These are phyloP conservation scores for Cocos nucifera DNA, from an alignment of 176 grass and related monocot species.

Conservation along the genomic window DNA sequence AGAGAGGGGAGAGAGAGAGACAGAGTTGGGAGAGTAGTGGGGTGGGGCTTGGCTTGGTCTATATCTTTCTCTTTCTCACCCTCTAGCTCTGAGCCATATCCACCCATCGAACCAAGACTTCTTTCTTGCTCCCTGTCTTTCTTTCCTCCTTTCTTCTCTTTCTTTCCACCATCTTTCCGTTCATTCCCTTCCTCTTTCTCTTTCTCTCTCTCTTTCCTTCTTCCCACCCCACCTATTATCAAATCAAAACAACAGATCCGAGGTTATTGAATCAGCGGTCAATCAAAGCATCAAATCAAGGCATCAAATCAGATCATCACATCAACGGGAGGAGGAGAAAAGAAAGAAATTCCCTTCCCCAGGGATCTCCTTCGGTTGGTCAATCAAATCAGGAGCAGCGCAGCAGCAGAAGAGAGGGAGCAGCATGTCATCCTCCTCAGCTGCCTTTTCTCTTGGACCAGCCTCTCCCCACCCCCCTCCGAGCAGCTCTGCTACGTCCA, in stretches of 20 bases:
- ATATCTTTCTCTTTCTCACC: slow-evolving; percentile 5
- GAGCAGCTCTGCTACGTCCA: slow-evolving; percentile 99
- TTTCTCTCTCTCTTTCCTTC: not conserved
- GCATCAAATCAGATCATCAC: slow-evolving; percentile 37
- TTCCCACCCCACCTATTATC: slow-evolving; percentile 10
- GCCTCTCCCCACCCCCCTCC: slow-evolving; percentile 31
- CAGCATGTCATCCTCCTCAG: slow-evolving; percentile 66
- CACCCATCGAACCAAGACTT: not conserved
- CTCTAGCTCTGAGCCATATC: slow-evolving; percentile 2
- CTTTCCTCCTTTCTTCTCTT: slow-evolving; percentile 1
- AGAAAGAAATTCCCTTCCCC: not conserved
- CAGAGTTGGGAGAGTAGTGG: too few relatives aligned
- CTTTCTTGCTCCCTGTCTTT: not conserved
- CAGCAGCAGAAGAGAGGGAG: not conserved
- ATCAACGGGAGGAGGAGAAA: slow-evolving; percentile 13
- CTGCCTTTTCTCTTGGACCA: slow-evolving; percentile 61
- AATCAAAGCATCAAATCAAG: slow-evolving; percentile 90
- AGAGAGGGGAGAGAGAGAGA: not conserved
- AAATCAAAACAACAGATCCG: slow-evolving; percentile 85
- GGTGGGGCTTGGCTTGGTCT: not conserved
- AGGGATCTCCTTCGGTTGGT: slow-evolving; percentile 12
- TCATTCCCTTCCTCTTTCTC: not conserved
- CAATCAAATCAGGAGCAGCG: slow-evolving; percentile 18
- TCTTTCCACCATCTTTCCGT: slow-evolving; percentile 7
- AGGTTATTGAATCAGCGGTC: slow-evolving; percentile 57